These are phyloP conservation scores for Jatropha curcas DNA, from an alignment of 345 rosid species.

Conservation along the genomic window DNA sequence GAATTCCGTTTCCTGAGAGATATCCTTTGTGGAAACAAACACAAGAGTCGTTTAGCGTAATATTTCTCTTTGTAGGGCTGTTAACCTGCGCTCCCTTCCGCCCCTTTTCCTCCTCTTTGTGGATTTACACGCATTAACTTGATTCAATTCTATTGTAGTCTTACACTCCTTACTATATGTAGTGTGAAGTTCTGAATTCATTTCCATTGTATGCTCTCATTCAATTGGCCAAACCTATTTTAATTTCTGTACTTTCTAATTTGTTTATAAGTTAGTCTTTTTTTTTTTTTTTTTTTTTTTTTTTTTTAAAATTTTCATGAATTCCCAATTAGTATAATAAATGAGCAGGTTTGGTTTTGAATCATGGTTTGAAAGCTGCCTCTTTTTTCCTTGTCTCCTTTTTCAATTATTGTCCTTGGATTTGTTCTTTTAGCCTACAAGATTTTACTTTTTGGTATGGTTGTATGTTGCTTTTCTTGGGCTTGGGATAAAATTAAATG, in stretches of 20 bases:
- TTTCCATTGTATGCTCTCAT: not conserved
- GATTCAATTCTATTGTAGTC: not conserved
- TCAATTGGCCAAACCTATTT: not conserved
- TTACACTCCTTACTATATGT: too few species aligned
- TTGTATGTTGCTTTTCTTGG: not conserved
- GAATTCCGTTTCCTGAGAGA: conserved; percentile 42
- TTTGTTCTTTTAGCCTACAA: not conserved
- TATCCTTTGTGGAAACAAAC: conserved; percentile 51
- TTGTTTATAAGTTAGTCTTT: not conserved
- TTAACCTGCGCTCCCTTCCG: not conserved
- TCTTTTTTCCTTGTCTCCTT: not conserved
- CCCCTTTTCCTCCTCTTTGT: not conserved
- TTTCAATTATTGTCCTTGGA: not conserved
- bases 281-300: not conserved
- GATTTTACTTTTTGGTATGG: not conserved
- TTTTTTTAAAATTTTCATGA: too few species aligned
- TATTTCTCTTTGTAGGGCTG: conserved; percentile 10
- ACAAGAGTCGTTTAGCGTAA: conserved; percentile 62
- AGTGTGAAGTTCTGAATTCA: not conserved
- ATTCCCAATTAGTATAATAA: too few species aligned
- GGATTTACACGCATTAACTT: too few species aligned
- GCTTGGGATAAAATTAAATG: not conserved
- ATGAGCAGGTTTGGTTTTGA: not conserved
- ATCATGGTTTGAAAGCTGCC: not conserved
- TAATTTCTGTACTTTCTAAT: not conserved